Conservation (phyloP, 495 filamentous ascomycete species). For the Xeromyces bisporus region DNA sequence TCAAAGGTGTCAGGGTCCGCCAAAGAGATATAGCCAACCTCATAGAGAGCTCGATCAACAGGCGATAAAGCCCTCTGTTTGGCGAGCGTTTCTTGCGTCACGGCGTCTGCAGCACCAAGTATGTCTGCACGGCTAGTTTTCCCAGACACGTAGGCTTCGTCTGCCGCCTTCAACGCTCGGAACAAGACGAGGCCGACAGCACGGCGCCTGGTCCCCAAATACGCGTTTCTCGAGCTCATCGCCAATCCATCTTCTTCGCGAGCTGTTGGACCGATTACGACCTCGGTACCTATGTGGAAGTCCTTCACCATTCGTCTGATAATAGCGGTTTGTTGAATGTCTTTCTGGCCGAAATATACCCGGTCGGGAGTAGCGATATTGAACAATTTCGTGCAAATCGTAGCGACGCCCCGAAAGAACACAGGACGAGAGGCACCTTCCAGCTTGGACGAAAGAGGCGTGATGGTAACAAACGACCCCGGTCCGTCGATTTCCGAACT, state of each 20-base stretch:
- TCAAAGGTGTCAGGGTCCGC: constrained; percentile 67
- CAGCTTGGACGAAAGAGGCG: constrained; percentile 59
- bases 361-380: constrained; percentile 76
- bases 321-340: constrained; percentile 88
- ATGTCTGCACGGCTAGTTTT: constrained; percentile 42
- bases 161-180: constrained; percentile 49
- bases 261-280: constrained; percentile 54
- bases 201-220: constrained; percentile 62
- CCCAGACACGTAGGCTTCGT: constrained; percentile 45
- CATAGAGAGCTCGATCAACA: constrained; percentile 48
- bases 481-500: constrained; percentile 58
- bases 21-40: constrained; percentile 81
- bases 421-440: constrained; percentile 81
- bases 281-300: constrained; percentile 63
- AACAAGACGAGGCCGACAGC: constrained; percentile 52
- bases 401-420: constrained; percentile 92
- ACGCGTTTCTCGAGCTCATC: constrained; percentile 89
- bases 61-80: constrained; percentile 47
- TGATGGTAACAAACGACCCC: constrained; percentile 88
- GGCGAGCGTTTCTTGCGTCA: constrained; percentile 31
- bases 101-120: constrained; percentile 42
- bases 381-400: constrained; percentile 93
- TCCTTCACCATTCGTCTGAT: constrained; percentile 76
- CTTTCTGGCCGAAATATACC: constrained; percentile 96
- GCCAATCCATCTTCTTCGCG: constrained; percentile 77